Conservation (phyloP, 306 rosid genomes). For the Vigna radiata region DNA sequence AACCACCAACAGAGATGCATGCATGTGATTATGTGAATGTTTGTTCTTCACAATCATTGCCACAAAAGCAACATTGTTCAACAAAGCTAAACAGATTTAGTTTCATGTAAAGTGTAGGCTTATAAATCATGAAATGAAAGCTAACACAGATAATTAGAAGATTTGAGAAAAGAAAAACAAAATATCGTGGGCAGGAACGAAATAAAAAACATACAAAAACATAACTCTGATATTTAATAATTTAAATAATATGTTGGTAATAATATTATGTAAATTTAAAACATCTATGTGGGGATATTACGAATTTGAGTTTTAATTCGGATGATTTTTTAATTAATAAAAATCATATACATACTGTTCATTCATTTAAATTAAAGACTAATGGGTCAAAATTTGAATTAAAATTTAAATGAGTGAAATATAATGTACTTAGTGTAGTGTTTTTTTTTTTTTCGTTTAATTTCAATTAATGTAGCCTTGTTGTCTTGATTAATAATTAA, state of each 20-base stretch:
- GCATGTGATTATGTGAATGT: neutral
- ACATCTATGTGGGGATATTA: neutral
- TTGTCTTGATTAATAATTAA: too few species aligned
- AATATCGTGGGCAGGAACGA: neutral
- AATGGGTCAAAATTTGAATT: neutral
- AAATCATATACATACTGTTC: neutral
- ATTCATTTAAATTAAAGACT: neutral
- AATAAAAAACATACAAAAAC: neutral
- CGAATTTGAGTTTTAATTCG: neutral
- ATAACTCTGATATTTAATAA: neutral
- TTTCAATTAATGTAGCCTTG: conserved; percentile 4
- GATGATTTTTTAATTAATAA: neutral
- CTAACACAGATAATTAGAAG: neutral
- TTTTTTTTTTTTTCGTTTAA: neutral
- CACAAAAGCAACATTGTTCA: neutral
- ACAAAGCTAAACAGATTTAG: conserved; percentile 8
- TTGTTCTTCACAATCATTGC: conserved; percentile 13
- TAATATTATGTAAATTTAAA: too few species aligned
- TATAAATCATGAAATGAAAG: neutral
- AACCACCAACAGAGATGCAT: conserved; percentile 14
- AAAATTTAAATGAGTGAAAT: neutral
- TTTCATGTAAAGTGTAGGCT: neutral
- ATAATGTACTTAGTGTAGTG: neutral
- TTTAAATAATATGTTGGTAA: too few species aligned
- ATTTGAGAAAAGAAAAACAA: neutral